Conservation (phyloP, 192 early-diverging fungal species). For the Coemansia umbellata region DNA sequence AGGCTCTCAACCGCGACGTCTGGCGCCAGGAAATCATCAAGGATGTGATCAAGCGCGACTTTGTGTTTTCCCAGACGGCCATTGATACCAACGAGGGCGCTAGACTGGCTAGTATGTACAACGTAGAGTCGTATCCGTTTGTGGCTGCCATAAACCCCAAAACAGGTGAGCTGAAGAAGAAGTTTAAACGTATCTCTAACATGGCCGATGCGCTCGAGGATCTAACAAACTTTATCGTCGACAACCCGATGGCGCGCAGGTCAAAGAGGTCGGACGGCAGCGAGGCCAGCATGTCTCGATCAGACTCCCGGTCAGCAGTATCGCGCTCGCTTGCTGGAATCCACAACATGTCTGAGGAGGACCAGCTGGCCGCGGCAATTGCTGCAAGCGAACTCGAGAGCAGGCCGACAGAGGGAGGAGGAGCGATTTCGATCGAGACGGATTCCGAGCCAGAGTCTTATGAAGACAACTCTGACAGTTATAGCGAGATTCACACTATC, state of each 20-base stretch:
- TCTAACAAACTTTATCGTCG: constrained; percentile 56
- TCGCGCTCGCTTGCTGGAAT: constrained; percentile 39
- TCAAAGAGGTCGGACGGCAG: constrained; percentile 7
- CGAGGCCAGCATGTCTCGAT: constrained; percentile 4
- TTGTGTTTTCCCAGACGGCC: constrained; percentile 81
- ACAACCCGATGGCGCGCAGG: constrained; percentile 12
- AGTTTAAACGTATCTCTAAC: constrained; percentile 57
- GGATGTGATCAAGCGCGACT: constrained; percentile 70
- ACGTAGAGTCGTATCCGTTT: constrained; percentile 69
- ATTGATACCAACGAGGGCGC: constrained; percentile 66
- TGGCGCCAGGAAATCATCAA: constrained; percentile 80
- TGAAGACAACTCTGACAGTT: constrained; percentile 27
- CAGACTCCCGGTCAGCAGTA: background rate
- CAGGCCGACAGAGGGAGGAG: background rate
- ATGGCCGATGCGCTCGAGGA: constrained; percentile 70
- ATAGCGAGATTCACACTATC: constrained; percentile 41
- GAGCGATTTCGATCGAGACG: constrained; percentile 6
- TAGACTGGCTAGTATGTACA: constrained; percentile 71
- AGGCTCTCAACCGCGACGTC: constrained; percentile 88
- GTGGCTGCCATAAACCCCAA: constrained; percentile 84
- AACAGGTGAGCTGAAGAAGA: constrained; percentile 81
- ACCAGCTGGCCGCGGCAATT: constrained; percentile 81
- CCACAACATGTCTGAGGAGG: constrained; percentile 81
- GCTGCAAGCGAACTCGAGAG: constrained; percentile 59
- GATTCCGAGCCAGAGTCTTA: constrained; percentile 25